These are phyloP conservation scores for Ogataea henricii DNA, from an alignment of 805 yeast genomes.

Conservation along the genomic window DNA sequence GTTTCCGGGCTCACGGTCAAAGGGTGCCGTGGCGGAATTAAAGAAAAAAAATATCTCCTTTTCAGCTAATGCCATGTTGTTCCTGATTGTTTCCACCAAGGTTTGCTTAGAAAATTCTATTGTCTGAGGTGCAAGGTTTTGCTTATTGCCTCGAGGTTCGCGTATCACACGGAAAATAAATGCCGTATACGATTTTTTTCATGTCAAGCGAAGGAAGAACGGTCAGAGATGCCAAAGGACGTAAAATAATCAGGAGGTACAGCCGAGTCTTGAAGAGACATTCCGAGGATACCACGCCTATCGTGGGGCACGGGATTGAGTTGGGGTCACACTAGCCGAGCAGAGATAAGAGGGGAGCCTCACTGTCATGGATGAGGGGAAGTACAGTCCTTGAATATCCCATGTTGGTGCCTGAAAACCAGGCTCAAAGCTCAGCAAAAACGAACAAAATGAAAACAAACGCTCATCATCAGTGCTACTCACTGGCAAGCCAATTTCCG, in stretches of 20 bases:
- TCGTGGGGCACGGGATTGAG: not conserved
- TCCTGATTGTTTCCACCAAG: not conserved
- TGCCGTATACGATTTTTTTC: constrained; percentile 3
- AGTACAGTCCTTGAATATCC: too few species aligned
- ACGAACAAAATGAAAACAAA: too few species aligned
- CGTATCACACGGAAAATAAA: not conserved
- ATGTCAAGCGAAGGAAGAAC: not conserved
- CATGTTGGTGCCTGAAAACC: too few species aligned
- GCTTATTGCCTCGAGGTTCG: constrained; percentile 4
- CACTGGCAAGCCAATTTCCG: too few species aligned
- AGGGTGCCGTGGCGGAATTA: not conserved
- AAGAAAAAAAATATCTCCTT: not conserved
- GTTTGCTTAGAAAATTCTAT: not conserved
- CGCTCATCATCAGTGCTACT: too few species aligned
- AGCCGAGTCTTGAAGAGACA: not conserved
- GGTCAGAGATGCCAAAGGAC: not conserved
- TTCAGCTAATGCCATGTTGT: not conserved
- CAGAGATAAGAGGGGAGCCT: not conserved
- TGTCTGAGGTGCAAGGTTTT: not conserved
- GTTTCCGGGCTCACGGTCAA: not conserved
- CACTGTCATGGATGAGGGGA: not conserved
- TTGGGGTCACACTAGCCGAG: constrained; percentile 1
- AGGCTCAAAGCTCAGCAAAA: too few species aligned
- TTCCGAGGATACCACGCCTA: not conserved
- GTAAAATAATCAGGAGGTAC: not conserved